Evolutionary conservation across 768 basidiomycete species (phyloP).

Genomic region (Boletus reticuloceps): DNA sequence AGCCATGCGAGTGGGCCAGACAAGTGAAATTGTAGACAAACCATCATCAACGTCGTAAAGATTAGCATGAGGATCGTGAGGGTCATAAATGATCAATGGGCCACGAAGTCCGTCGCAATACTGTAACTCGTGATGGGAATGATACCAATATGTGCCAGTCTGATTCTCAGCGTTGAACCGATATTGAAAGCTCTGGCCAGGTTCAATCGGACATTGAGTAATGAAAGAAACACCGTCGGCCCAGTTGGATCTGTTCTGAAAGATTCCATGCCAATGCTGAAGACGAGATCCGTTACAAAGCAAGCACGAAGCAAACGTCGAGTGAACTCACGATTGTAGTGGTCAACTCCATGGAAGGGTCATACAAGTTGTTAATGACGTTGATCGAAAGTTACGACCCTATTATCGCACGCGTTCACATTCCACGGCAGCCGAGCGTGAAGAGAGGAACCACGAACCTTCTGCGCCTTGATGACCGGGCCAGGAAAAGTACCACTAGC

Average conservation of each 20-base stretch:
- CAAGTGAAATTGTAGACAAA: slow-evolving; percentile 9
- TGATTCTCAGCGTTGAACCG: slow-evolving; percentile 38
- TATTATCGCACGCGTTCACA: slow-evolving; percentile 14
- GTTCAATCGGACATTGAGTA: slow-evolving; percentile 45
- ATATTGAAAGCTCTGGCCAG: slow-evolving; percentile 39
- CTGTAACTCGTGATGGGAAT: slow-evolving; percentile 40
- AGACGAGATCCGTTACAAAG: background rate
- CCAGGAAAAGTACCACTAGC: slow-evolving; percentile 49
- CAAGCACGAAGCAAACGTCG: background rate
- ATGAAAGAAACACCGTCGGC: slow-evolving; percentile 41
- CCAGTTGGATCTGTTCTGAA: slow-evolving; percentile 33
- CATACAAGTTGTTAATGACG: slow-evolving; percentile 33
- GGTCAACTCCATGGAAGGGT: slow-evolving; percentile 32
- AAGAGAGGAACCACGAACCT: slow-evolving; percentile 24
- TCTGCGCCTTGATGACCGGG: slow-evolving; percentile 44
- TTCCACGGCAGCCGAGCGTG: background rate
- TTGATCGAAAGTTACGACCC: slow-evolving; percentile 37
- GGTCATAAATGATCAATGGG: slow-evolving; percentile 45
- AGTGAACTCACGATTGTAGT: slow-evolving; percentile 36
- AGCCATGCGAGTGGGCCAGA: background rate
- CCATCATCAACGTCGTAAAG: slow-evolving; percentile 50
- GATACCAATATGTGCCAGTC: slow-evolving; percentile 50
- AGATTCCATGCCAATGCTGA: slow-evolving; percentile 37
- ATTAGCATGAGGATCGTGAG: slow-evolving; percentile 38
- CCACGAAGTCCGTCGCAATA: slow-evolving; percentile 44